Conservation (phyloP, 148 eudicot species). For the Cornus suecica region DNA sequence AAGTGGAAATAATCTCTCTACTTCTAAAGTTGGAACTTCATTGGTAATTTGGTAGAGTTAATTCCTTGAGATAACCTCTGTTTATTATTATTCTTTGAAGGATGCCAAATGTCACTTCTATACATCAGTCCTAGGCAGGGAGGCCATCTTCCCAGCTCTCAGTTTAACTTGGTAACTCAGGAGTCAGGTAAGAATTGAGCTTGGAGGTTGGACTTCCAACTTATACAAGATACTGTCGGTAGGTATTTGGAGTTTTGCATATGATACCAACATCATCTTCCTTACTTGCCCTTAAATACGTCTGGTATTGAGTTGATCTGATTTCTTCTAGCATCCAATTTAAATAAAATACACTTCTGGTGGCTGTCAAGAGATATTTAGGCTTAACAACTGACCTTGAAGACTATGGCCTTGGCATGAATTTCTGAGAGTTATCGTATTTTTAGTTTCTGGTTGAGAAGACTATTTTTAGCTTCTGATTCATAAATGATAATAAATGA, state of each 20-base stretch:
- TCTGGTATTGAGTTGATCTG: not conserved
- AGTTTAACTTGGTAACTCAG: not conserved
- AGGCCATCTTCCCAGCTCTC: not conserved
- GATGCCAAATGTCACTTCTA: not conserved
- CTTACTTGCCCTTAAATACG: not conserved
- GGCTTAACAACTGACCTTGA: not conserved
- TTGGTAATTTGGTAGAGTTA: not conserved
- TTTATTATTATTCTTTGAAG: too few species aligned
- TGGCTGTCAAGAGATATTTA: not conserved
- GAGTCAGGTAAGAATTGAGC: not conserved
- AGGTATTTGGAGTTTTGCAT: not conserved
- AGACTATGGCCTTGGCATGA: not conserved
- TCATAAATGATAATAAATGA: too few species aligned
- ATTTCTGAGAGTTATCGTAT: not conserved
- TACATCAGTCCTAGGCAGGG: not conserved
- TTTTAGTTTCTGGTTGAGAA: not conserved
- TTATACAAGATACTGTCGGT: not conserved
- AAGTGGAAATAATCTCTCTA: not conserved
- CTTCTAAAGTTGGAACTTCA: not conserved
- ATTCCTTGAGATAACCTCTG: not conserved
- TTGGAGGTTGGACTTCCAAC: not conserved
- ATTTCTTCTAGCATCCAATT: not conserved
- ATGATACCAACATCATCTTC: not conserved
- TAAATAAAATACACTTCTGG: not conserved
- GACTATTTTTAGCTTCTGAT: not conserved